Evolutionary conservation across 495 filamentous ascomycete genomes (phyloP).

Genomic region (Lasiosphaeriaceae sp.): DNA sequence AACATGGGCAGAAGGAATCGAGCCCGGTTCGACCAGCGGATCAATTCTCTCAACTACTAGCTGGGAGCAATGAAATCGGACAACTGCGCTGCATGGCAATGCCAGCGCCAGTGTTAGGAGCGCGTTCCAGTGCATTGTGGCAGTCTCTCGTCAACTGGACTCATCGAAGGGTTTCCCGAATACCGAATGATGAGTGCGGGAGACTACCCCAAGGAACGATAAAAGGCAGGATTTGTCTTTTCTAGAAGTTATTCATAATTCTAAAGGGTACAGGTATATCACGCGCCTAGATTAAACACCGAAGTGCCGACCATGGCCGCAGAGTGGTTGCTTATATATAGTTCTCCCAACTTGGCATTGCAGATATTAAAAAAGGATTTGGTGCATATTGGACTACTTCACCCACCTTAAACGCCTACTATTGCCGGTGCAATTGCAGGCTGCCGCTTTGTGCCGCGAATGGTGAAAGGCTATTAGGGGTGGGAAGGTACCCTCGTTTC

Average conservation of each 20-base stretch:
- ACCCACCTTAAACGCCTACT: not conserved
- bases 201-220: no score
- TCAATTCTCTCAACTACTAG: slow-evolving; percentile 40
- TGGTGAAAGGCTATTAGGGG: not conserved
- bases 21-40: slow-evolving; percentile 34
- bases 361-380: no score
- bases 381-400: no score
- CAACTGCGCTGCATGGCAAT: slow-evolving; percentile 27
- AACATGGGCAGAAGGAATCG: slow-evolving; percentile 36
- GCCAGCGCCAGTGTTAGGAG: slow-evolving; percentile 28
- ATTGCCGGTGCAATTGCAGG: not conserved
- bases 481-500: not conserved
- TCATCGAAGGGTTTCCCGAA: not conserved
- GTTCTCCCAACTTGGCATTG: no score
- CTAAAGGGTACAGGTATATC: no score
- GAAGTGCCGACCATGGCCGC: no score
- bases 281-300: no score
- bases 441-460: not conserved
- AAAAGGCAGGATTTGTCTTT: no score
- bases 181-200: not conserved
- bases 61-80: slow-evolving; percentile 42
- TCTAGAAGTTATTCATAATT: no score
- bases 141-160: not conserved
- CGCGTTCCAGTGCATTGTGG: slow-evolving; percentile 28
- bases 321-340: no score